Conservation (phyloP, 2,329 filamentous ascomycete species). For the Trichothecium sympodiale region DNA sequence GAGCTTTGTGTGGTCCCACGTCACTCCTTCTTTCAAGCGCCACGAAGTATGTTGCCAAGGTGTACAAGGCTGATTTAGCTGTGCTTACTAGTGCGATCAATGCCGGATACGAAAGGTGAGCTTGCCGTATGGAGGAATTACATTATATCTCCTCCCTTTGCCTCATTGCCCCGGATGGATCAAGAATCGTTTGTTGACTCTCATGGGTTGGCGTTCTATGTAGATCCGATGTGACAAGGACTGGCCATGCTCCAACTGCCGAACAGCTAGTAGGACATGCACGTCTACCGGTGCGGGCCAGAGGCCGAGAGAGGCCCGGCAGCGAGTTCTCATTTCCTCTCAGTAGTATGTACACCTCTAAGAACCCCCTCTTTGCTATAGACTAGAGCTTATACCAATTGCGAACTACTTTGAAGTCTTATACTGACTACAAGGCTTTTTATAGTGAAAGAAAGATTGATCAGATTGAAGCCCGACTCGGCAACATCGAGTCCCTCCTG, state of each 20-base stretch:
- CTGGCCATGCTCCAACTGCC: slow-evolving; percentile 46
- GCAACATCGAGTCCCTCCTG: slow-evolving; percentile 32
- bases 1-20: slow-evolving; percentile 1
- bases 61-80: too few species aligned
- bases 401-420: too few species aligned
- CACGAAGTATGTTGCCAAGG: too few species aligned
- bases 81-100: slow-evolving; percentile 29
- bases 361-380: not conserved
- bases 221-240: slow-evolving; percentile 50
- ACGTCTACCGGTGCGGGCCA: slow-evolving; percentile 44
- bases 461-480: slow-evolving; percentile 31
- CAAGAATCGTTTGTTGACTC: not conserved
- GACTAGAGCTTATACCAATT: not conserved
- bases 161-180: not conserved
- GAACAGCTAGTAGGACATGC: slow-evolving; percentile 39
- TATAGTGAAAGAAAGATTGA: slow-evolving; percentile 42
- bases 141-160: not conserved
- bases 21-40: not conserved
- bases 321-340: slow-evolving; percentile 47
- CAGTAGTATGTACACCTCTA: slow-evolving; percentile 45
- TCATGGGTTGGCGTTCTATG: not conserved
- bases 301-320: slow-evolving; percentile 41
- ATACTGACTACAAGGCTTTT: not conserved
- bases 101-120: slow-evolving; percentile 29
- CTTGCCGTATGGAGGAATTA: slow-evolving; percentile 1